Base-by-base conservation (phyloP, 2,329 filamentous ascomycete species). In the Lomentospora prolificans region DNA sequence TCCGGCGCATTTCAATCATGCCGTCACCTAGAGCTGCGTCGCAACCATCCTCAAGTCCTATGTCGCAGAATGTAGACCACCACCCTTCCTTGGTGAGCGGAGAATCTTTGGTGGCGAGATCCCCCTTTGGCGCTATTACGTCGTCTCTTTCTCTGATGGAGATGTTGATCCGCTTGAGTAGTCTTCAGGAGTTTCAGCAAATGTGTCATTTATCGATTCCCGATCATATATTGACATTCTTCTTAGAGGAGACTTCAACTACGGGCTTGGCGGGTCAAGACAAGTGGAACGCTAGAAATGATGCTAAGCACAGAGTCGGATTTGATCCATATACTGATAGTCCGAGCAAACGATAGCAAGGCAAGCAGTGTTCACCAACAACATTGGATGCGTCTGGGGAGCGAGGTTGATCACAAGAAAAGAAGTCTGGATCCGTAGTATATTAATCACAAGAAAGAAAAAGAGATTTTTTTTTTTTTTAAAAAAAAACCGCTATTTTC, bases 131-230 rank as follows among this genome's bases (percentile, higher is more conserved):
- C 25, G 69, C 73, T n/a, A 76, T 82, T 57, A 74, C 72, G 1
- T 78, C 71, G 61, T 85, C 76, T 60, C 70, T 78, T 60, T 96
- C 91, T 1, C 80, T 96, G 7, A 80, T 96, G 55, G 91, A 96
- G 69, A 94, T 92, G 75, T 76, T 96, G 30, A 81, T 96, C 50
- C 89, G 92, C 44, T 79, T 96, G 50, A 85, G 87, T 3, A 89
- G 90, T 22, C 80, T 96, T 12, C 91, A 96, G 66, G 90, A 96
- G 72, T 95, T 94, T 68, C 88, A 95, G 66, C 91, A 96, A 74
- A 80, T 83, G 41, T 90, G 89, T 0, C 90, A 96, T 64, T 79
- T 96, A n/a, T 82, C 89, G 5, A 94, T 95, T 59, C 88, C 88
- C 1, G 91, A 96, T 66, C 89, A 96, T 63, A 82, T 96, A 2